Base-by-base conservation (phyloP, 225 moss, liverwort and hornwort species). In the Sphagnum contortum region DNA sequence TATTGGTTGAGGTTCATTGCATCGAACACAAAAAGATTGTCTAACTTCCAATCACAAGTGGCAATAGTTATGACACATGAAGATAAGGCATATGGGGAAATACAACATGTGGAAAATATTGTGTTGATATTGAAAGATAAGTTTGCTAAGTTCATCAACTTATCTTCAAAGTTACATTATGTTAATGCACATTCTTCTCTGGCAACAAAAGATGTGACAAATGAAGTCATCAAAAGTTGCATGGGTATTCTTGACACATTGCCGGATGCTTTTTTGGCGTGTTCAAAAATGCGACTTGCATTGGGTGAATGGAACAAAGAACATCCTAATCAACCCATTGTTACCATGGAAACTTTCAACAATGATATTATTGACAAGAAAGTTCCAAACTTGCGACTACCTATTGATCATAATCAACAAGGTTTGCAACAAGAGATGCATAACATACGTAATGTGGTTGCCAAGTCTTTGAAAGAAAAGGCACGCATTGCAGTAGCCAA, bases 1-100 rank as follows among this genome's bases (percentile, higher is more conserved):
- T 79, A 79, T 58, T 79, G 74, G 79, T 67, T 79, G 8, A 14
- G 67, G 47, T 74, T 79, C 53, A 74, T 79, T 48, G 70, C 58
- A 51, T 74, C 79, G 12, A 79, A 74, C 44, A 63, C 50, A 2
- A 68, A 53, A 46, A 68, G 62, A 64, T 62, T 49, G 3, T 69
- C 57, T 14, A 47, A 12, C 52, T 47, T 64, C 4, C 51, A 67
- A 4, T 74, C 79, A 9, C 45, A 44, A 11, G 68, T 76, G 4
- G 10, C 50, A 2, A 68, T 76, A 13, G 76, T 76, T n/a, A 9
- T 76, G 45, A 76, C 71, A 13, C 67, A 76, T 29, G n/a, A 59
- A 46, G 75, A 76, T 50, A 71, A 57, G 53, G 49, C 52, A 52
- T 71, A 44, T n/a, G 46, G 12, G 14, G 48, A 4, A 5, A 52